Evolutionary conservation across 352 stramenopile species (phyloP).

Genomic region (Pythium insidiosum): DNA sequence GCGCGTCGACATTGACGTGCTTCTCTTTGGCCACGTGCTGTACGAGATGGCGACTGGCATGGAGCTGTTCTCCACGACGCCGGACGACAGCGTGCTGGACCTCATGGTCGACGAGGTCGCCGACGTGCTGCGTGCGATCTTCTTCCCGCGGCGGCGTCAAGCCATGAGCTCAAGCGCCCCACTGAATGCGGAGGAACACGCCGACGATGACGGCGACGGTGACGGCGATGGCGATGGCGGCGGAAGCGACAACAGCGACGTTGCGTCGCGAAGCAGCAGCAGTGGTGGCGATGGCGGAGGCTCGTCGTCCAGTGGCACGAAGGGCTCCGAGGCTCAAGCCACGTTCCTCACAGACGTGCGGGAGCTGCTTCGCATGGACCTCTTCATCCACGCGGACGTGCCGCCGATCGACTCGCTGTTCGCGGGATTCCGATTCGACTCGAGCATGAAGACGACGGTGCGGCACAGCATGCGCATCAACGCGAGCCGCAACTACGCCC

Average conservation of each 20-base stretch:
- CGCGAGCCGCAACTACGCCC: constrained; percentile 50
- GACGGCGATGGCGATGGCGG: background rate
- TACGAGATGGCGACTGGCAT: constrained; percentile 72
- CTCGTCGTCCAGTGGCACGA: too few relatives aligned
- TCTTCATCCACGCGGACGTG: constrained; percentile 33
- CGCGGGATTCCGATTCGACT: constrained; percentile 59
- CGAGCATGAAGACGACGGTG: constrained; percentile 67
- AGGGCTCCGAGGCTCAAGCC: too few relatives aligned
- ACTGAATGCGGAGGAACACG: background rate
- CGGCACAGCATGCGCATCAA: constrained; percentile 75
- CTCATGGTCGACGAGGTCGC: constrained; percentile 45
- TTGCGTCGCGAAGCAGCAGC: constrained; percentile 5
- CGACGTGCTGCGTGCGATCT: constrained; percentile 46
- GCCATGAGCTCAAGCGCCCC: background rate
- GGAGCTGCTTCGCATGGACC: constrained; percentile 20
- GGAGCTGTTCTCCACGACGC: constrained; percentile 33
- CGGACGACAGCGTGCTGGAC: constrained; percentile 38
- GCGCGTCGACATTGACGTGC: constrained; percentile 55
- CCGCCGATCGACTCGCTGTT: constrained; percentile 46
- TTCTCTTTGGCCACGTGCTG: constrained; percentile 62
- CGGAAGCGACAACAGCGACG: background rate
- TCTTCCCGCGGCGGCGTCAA: constrained; percentile 24
- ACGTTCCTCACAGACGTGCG: constrained; percentile 32
- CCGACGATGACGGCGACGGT: constrained; percentile 1
- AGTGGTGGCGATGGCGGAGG: too few relatives aligned